A percentile compares a stretch with the other conserved stretches of the same genome.
Conservation (phyloP, 2,329 filamentous ascomycete genomes). For the Zalaria obscura region DNA sequence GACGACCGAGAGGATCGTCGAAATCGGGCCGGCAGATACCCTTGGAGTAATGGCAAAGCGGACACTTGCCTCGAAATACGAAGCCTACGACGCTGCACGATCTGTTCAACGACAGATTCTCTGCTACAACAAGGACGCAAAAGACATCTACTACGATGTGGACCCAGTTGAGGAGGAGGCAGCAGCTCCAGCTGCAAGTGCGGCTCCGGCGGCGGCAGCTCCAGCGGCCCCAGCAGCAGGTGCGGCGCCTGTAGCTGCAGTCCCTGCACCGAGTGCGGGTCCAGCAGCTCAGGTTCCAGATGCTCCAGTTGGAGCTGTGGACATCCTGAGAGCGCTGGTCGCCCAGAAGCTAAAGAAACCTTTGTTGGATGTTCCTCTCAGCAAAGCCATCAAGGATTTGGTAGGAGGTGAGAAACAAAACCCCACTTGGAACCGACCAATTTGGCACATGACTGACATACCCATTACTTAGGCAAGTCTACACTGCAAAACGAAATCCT, state of each 20-base stretch:
- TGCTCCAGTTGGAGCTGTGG: slow-evolving; percentile 72
- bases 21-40: slow-evolving; percentile 92
- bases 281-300: slow-evolving; percentile 80
- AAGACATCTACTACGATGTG: slow-evolving; percentile 98
- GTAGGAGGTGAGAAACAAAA: slow-evolving; percentile 63
- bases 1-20: slow-evolving; percentile 90
- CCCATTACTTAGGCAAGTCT: slow-evolving; percentile 60
- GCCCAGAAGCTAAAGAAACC: slow-evolving; percentile 98
- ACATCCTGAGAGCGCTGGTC: slow-evolving; percentile 77
- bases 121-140: slow-evolving; percentile 98
- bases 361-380: slow-evolving; percentile 72
- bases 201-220: slow-evolving; percentile 27
- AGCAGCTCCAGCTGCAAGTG: slow-evolving; percentile 32
- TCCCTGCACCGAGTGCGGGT: slow-evolving; percentile 57
- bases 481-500: slow-evolving; percentile 98
- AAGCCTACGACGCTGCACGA: slow-evolving; percentile 94
- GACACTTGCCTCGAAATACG: slow-evolving; percentile 91
- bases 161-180: slow-evolving; percentile 88
- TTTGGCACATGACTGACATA: neutral
- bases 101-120: slow-evolving; percentile 94
- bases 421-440: neutral
- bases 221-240: slow-evolving; percentile 38
- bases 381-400: slow-evolving; percentile 96
- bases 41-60: slow-evolving; percentile 95
- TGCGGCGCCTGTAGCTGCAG: slow-evolving; percentile 38